Evolutionary conservation across 2,329 filamentous ascomycete species (phyloP).

Genomic region (Aspergillus cejpii): DNA sequence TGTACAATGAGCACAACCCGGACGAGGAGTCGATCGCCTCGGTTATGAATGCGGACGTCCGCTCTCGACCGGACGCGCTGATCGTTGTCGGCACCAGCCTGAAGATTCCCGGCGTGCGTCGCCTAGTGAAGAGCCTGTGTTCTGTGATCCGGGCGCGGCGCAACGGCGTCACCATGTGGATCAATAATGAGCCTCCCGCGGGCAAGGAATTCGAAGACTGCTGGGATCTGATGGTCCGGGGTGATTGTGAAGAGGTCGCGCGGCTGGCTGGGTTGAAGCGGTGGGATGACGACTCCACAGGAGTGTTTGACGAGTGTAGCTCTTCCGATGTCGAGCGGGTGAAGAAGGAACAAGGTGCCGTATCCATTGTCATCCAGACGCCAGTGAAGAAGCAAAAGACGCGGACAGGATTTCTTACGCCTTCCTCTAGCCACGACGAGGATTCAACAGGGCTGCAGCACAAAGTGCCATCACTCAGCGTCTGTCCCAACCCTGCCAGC

Average conservation of each 20-base stretch:
- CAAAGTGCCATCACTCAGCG: constrained; percentile 16
- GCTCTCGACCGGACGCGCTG: constrained; percentile 78
- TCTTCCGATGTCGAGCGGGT: constrained; percentile 41
- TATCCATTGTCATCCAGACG: constrained; percentile 38
- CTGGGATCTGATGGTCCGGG: constrained; percentile 85
- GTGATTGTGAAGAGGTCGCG: constrained; percentile 83
- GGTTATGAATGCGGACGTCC: constrained; percentile 78
- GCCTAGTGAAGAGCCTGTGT: constrained; percentile 87
- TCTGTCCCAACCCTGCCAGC: constrained; percentile 27
- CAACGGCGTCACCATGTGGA: constrained; percentile 84
- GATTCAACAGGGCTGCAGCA: constrained; percentile 18
- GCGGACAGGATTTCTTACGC: constrained; percentile 37
- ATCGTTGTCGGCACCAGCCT: constrained; percentile 93
- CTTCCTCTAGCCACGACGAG: constrained; percentile 39
- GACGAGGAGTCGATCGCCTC: constrained; percentile 94
- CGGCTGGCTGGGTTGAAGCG: constrained; percentile 56
- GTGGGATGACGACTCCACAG: constrained; percentile 48
- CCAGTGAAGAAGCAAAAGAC: constrained; percentile 33
- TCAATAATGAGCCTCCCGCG: constrained; percentile 80
- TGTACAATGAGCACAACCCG: constrained; percentile 96
- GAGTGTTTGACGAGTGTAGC: constrained; percentile 41
- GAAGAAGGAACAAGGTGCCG: constrained; percentile 33
- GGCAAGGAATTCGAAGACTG: constrained; percentile 82
- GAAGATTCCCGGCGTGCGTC: constrained; percentile 86
- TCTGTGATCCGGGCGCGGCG: constrained; percentile 69